Conservation (phyloP, 2,329 filamentous ascomycete genomes). For the Apiospora hydei region DNA sequence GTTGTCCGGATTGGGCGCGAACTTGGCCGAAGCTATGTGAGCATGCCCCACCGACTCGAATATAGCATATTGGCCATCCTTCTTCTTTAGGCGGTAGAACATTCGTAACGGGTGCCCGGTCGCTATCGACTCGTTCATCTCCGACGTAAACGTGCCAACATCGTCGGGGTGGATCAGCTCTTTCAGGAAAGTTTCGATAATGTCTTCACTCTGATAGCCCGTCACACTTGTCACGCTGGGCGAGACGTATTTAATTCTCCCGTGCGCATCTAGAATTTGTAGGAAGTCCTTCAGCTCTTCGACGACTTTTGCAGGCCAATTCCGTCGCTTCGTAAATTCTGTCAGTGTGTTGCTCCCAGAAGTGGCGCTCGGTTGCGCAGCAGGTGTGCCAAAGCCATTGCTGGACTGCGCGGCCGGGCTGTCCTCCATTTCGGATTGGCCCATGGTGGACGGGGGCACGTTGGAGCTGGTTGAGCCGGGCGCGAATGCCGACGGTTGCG, state of each 20-base stretch:
- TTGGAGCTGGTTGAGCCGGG: constrained; percentile 1
- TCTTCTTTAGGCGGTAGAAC: constrained; percentile 84
- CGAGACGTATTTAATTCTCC: constrained; percentile 85
- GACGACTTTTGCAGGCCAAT: constrained; percentile 89
- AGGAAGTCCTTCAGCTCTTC: constrained; percentile 90
- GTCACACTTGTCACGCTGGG: constrained; percentile 78
- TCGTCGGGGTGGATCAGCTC: constrained; percentile 90
- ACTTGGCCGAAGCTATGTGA: constrained; percentile 77
- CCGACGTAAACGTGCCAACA: constrained; percentile 79
- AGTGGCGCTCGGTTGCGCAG: constrained; percentile 29
- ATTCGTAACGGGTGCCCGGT: constrained; percentile 81
- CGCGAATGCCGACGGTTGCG: constrained; percentile 37
- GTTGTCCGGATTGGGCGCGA: constrained; percentile 68
- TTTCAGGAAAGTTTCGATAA: constrained; percentile 78
- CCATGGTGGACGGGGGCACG: neutral
- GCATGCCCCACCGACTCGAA: constrained; percentile 94
- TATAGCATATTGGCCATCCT: constrained; percentile 76
- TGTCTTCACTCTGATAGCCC: constrained; percentile 74
- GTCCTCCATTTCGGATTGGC: constrained; percentile 27
- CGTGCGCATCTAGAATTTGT: constrained; percentile 85
- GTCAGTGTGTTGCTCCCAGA: constrained; percentile 54
- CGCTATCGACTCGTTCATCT: constrained; percentile 89
- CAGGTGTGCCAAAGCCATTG: constrained; percentile 41
- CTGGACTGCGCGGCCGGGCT: constrained; percentile 45
- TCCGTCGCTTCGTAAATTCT: constrained; percentile 66